Evolutionary conservation across 768 basidiomycete species (phyloP).

Genomic region (Sutorius australiensis): DNA sequence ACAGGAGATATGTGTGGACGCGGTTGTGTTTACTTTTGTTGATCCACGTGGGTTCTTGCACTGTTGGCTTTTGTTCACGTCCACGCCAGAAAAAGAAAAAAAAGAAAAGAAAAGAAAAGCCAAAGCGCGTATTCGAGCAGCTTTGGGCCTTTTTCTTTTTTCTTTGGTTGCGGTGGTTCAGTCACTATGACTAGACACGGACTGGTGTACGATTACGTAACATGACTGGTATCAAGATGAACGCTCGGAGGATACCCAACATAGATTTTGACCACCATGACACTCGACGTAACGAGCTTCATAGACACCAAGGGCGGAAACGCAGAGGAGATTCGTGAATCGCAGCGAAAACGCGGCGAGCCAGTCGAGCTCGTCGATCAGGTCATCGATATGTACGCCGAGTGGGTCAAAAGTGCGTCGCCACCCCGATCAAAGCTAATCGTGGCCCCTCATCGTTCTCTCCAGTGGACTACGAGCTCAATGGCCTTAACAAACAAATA

Average conservation of each 20-base stretch:
- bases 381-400: conserved; percentile 83
- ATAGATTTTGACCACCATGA: conserved; percentile 46
- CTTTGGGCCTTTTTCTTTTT: neutral
- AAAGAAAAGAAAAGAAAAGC: neutral
- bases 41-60: conserved; percentile 7
- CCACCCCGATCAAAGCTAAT: neutral
- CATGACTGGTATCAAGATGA: no score
- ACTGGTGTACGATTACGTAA: conserved; percentile 14
- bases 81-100: no score
- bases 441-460: neutral
- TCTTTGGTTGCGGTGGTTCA: no score
- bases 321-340: conserved; percentile 84
- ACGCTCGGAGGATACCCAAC: neutral
- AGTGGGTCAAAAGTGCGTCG: conserved; percentile 90
- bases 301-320: conserved; percentile 91
- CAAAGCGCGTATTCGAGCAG: neutral
- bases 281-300: conserved; percentile 75
- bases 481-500: conserved; percentile 71
- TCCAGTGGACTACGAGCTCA: conserved; percentile 84
- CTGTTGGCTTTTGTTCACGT: neutral
- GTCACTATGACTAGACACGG: no score
- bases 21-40: conserved; percentile 25
- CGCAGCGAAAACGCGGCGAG: conserved; percentile 87
- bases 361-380: conserved; percentile 92
- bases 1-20: conserved; percentile 6